These are phyloP conservation scores for Voacanga thouarsii DNA, from an alignment of 257 asterid genomes.

Conservation along the genomic window DNA sequence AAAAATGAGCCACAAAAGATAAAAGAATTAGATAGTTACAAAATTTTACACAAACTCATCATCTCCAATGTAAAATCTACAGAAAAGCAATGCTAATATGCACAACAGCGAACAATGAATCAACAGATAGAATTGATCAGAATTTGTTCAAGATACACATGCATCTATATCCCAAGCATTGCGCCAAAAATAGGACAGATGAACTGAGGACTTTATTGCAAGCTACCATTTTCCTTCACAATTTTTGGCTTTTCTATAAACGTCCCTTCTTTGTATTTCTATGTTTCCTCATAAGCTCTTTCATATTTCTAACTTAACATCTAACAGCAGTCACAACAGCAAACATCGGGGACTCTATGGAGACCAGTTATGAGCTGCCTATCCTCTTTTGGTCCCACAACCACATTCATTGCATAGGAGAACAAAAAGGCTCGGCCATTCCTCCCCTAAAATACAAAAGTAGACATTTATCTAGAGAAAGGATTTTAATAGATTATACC, in stretches of 20 bases:
- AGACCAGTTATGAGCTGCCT: conserved; percentile 71
- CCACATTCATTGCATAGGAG: conserved; percentile 67
- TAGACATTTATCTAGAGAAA: conserved; percentile 8
- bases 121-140: conserved; percentile 21
- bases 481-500: not conserved
- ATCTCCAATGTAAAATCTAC: conserved; percentile 14
- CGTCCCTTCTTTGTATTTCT: conserved; percentile 82
- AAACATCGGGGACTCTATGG: conserved; percentile 70
- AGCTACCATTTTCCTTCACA: conserved; percentile 76
- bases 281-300: conserved; percentile 67
- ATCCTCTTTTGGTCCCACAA: conserved; percentile 66
- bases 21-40: conserved; percentile 15
- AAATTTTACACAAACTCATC: conserved; percentile 26
- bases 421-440: conserved; percentile 73
- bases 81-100: conserved; percentile 20
- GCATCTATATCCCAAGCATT: conserved; percentile 14
- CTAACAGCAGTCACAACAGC: conserved; percentile 65
- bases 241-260: conserved; percentile 72
- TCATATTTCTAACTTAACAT: conserved; percentile 77
- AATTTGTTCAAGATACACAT: conserved; percentile 5
- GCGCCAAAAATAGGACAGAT: conserved; percentile 6
- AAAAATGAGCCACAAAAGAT: not conserved
- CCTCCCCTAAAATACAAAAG: conserved; percentile 44
- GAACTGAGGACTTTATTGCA: conserved; percentile 8
- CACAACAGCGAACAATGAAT: conserved; percentile 35